A percentile compares a stretch with the other conserved stretches of the same genome.
Conservation (phyloP, 108 stramenopile genomes). For the Skeletonema menzelii region DNA sequence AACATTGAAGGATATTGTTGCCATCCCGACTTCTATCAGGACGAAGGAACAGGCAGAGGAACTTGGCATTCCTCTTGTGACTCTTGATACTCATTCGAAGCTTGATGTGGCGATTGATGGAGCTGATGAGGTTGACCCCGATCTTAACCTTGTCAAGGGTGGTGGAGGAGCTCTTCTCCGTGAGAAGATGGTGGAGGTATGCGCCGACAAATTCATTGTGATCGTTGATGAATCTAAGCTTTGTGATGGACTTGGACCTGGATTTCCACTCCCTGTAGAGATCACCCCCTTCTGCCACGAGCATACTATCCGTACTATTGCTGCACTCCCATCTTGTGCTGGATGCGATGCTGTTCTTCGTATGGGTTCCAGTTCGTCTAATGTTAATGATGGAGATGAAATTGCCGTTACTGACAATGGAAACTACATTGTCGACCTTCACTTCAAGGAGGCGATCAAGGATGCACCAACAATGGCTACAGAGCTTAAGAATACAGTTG, state of each 20-base stretch:
- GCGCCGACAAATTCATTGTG: constrained; percentile 84
- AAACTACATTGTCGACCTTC: constrained; percentile 98
- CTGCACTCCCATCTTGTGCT: constrained; percentile 78
- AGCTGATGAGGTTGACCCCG: constrained; percentile 96
- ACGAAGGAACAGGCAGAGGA: constrained; percentile 96
- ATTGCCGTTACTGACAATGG: constrained; percentile 98
- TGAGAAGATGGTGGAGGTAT: constrained; percentile 80
- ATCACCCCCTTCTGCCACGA: constrained; percentile 97
- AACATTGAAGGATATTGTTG: constrained; percentile 92
- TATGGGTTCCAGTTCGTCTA: constrained; percentile 79
- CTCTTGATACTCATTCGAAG: constrained; percentile 92
- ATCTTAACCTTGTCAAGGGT: constrained; percentile 97
- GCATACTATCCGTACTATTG: constrained; percentile 91
- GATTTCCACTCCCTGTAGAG: constrained; percentile 95
- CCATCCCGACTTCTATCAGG: constrained; percentile 96
- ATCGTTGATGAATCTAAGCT: constrained; percentile 98
- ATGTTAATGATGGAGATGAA: constrained; percentile 91
- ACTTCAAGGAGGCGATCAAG: constrained; percentile 88
- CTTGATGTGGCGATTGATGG: constrained; percentile 99
- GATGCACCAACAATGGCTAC: constrained; percentile 82
- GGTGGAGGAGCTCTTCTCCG: constrained; percentile 95
- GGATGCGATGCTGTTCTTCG: constrained; percentile 92
- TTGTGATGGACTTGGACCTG: constrained; percentile 91
- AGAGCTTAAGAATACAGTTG: constrained; percentile 92
- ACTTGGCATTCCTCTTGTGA: constrained; percentile 93